Evolutionary conservation across 805 yeast genomes (phyloP), one percentile per base, ranked within the genome.

Genomic region (Lachancea nothofagi): DNA sequence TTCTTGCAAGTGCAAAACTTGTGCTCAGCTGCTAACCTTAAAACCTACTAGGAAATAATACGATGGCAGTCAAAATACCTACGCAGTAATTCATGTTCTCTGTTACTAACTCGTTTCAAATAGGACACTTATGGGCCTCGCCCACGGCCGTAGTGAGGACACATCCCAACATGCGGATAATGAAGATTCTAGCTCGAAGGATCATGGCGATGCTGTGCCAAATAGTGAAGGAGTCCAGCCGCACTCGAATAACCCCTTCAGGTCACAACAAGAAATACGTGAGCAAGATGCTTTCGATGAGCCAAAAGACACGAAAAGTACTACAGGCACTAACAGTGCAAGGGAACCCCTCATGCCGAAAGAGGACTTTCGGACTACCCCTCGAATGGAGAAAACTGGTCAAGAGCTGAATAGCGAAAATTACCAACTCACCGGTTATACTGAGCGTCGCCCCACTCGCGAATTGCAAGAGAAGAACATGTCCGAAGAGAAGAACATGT

Each of bases 71-170:
- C 13, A 18, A 25, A 34, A 24, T 34, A 27, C 30, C 37, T 27
- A 34, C 26, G 29, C 24, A 34, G 24, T 34, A 34, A 28, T 28
- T 22, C 33, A 27, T 35, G 38, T 28, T 19, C 24, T 14, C 14
- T n/a, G 22, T 27, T 35, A 35, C 38, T 35, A 35, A 35, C 38
- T 34, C n/a, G 5, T 9, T 5, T 15, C 24, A n/a, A 23, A 28
- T 32, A 35, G 38, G 29, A 27, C 38, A 5, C 24, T 35, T 5
- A 26, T 17, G 19, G 24, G 24, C 12, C n/a, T 25, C 33, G 14
- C 38, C 20, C 32, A 35, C 26, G 22, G 8, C 21, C 27, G 26
- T 10, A 32, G 28, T 4, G 34, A 31, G 26, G 34, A 12, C 25
- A 7, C 25, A 8, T 23, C 25, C 25, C 25, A 23, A 8, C 25